Base-by-base conservation (phyloP, 331 rosid genomes). In the Saraca asoca region DNA sequence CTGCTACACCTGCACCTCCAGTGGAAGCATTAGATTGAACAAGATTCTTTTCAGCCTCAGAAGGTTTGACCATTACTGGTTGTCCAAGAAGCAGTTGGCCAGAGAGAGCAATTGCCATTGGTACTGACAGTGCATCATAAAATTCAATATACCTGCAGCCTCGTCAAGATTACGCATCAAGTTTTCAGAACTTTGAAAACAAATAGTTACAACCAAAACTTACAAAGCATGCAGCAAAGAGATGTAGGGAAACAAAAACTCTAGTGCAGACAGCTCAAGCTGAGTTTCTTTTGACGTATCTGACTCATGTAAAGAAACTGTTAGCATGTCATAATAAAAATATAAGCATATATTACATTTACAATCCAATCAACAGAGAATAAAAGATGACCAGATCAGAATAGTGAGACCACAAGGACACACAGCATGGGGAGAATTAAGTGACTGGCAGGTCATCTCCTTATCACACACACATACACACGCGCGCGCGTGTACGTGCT, bases 41-140 rank as follows among this genome's bases (percentile, higher is more conserved):
- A 63, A 93, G 98, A 69, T 93, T 93, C 81, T 93, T 93, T 78
- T 93, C 98, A 39, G 98, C 98, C 76, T 93, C 98, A 7, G 98
- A 93, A 77, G 98, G 98, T 77, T 93, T 93, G 46, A 93, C 98
- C 98, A 93, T 93, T 34, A 93, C 98, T 55, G 96, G 96, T 80
- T 93, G 98, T 56, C 98, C 98, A 6, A 87, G 79, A 78, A 93
- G 95, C 56, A 93, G 87, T 70, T 87, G 95, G 50, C 97, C 98
- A 49, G 98, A 90, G 71, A 93, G 88, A 16, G 98, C 98, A 73
- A 93, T 93, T 62, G 97, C 98, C 96, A 93, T 88, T 35, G 98
- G 98, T 82, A 93, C 98, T 58, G 95, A 86, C 98, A 93, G 87
- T 5, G 85, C 95, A 74, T 93, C 98, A 77, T 85, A 93, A 79